Percentiles rank a stretch among this genome's conserved stretches.
Evolutionary conservation across 2,329 filamentous ascomycete species (phyloP).

Genomic region (Paecilomyces sp.): DNA sequence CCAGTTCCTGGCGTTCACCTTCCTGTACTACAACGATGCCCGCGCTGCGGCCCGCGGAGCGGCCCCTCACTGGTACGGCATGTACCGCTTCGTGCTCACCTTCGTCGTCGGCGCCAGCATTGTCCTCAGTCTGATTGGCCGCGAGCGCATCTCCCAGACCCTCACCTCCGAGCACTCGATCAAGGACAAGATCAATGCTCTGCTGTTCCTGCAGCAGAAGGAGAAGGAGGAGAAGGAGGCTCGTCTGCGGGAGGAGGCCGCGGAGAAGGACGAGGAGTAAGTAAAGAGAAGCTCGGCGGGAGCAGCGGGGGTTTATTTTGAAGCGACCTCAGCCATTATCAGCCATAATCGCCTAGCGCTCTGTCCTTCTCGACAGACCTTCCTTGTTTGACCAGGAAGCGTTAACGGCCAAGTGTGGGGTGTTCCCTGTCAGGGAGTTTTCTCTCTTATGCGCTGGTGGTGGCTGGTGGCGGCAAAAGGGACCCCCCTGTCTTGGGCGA

Average conservation of each 20-base stretch:
- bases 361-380: background rate
- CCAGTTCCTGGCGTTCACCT: conserved; percentile 79
- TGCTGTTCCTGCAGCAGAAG: conserved; percentile 42
- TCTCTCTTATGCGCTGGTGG: background rate
- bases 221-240: conserved; percentile 38
- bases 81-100: conserved; percentile 87
- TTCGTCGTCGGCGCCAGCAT: conserved; percentile 81
- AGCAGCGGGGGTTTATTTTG: background rate
- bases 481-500: background rate
- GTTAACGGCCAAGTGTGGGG: background rate
- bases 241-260: conserved; percentile 22
- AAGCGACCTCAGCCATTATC: background rate
- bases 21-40: conserved; percentile 78
- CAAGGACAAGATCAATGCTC: conserved; percentile 45
- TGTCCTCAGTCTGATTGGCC: conserved; percentile 70
- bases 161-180: conserved; percentile 29
- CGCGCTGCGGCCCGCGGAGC: conserved; percentile 66
- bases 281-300: conserved; percentile 3
- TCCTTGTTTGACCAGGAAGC: background rate
- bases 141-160: conserved; percentile 61
- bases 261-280: conserved; percentile 26
- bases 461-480: background rate
- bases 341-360: background rate
- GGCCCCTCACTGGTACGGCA: conserved; percentile 78
- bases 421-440: background rate